Evolutionary conservation across 345 rosid genomes (phyloP), one percentile per base, ranked within the genome.

Genomic region (Eucalyptus cladocalyx): DNA sequence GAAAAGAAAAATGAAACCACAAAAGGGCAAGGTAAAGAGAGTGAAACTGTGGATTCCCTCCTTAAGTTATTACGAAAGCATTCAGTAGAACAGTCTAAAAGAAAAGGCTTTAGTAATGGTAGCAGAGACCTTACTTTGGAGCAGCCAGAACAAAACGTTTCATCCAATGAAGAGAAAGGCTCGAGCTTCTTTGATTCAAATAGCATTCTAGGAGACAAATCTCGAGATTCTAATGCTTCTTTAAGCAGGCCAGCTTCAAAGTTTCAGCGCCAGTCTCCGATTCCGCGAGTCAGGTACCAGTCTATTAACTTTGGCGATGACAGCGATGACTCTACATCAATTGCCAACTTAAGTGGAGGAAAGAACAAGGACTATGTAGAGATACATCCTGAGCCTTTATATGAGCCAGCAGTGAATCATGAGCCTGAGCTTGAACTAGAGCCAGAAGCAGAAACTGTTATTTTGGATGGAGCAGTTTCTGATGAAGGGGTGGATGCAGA

Each of bases 11-110:
- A 91, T 24, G 97, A 94, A 89, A 49, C 94, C 87, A 87, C 93
- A 13, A 92, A 92, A 89, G 95, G 94, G 65, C 93, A 93, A 89
- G 92, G 94, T 6, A 98, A 92, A 92, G 96, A 94, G 56, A 96
- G 90, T 87, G 97, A 95, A 91, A 95, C 97, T 87, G 97, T 96
- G 88, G 95, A 94, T 90, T 96, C 98, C 72, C 96, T 97, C 88
- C 96, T 97, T 86, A 94, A 95, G 93, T 92, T 97, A 76, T 94
- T 96, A 45, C 93, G 98, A 94, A 96, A 96, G 90, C 99, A 97
- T 91, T 95, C 99, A 4, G 92, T 88, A 47, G 99, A 94, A 89
- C 96, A 94, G 87, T 93, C 92, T 87, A 95, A 94, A 92, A 94
- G 92, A 87, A 94, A 92, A 89, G 87, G 51, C 89, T 89, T 89